Evolutionary conservation across 495 filamentous ascomycete genomes (phyloP).

Genomic region (Podospora conica): DNA sequence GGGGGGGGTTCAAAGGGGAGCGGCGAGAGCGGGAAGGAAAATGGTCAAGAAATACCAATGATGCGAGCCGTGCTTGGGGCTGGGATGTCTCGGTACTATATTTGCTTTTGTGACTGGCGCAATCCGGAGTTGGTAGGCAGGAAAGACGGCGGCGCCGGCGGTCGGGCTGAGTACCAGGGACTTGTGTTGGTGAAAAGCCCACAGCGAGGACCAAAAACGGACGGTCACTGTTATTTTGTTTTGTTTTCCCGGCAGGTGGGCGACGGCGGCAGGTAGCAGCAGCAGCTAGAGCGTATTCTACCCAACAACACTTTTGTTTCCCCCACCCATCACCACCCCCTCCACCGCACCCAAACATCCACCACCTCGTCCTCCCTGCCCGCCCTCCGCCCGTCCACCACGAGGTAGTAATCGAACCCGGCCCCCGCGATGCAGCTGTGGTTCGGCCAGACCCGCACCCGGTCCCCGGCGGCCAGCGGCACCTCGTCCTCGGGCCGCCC

Average conservation of each 20-base stretch:
- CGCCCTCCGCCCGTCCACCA: constrained; percentile 59
- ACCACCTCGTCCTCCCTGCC: constrained; percentile 51
- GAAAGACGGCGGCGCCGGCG: neutral
- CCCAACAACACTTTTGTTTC: neutral
- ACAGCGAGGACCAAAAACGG: neutral
- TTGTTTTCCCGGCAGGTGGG: no score
- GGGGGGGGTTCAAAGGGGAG: neutral
- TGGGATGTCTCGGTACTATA: neutral
- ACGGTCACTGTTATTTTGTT: neutral
- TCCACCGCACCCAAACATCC: constrained; percentile 64
- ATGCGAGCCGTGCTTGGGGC: neutral
- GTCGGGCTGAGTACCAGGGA: neutral
- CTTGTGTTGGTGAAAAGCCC: no score
- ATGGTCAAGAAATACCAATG: neutral
- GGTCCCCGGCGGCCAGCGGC: constrained; percentile 50
- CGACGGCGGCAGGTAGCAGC: neutral
- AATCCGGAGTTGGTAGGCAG: neutral
- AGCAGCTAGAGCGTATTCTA: neutral
- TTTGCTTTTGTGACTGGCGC: neutral
- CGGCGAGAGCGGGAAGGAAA: neutral
- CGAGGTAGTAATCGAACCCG: constrained; percentile 65
- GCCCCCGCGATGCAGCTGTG: constrained; percentile 78
- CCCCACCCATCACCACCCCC: constrained; percentile 42
- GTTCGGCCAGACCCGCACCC: constrained; percentile 73
- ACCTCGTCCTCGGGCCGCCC: constrained; percentile 44